Evolutionary conservation across 129 eudicot species (phyloP).

Genomic region (Gnaphalium uliginosum): DNA sequence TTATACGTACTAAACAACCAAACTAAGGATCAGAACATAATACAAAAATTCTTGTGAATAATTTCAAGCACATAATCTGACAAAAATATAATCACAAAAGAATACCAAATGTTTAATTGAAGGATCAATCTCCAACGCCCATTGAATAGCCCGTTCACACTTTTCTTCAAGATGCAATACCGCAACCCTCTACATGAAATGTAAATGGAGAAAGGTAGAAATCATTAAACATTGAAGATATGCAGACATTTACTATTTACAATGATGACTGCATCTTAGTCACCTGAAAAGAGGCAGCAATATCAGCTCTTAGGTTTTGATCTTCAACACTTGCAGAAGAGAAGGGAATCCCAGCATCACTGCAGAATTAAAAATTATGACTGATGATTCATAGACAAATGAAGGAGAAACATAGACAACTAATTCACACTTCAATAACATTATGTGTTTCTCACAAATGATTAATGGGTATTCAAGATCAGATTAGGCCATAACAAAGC

Average conservation of each 20-base stretch:
- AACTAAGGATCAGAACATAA: slow-evolving; percentile 4
- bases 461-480: not conserved
- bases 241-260: not conserved
- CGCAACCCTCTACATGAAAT: slow-evolving; percentile 70
- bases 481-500: not conserved
- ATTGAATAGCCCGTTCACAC: slow-evolving; percentile 88
- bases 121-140: slow-evolving; percentile 94
- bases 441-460: not conserved
- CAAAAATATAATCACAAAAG: not conserved
- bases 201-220: not conserved
- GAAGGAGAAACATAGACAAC: slow-evolving; percentile 12
- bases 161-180: slow-evolving; percentile 89
- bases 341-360: slow-evolving; percentile 65
- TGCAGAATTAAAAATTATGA: slow-evolving; percentile 33
- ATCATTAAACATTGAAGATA: not conserved
- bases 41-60: not conserved
- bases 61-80: not conserved
- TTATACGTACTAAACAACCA: slow-evolving; percentile 16
- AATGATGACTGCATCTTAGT: slow-evolving; percentile 16
- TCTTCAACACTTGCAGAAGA: slow-evolving; percentile 73
- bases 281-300: slow-evolving; percentile 90
- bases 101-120: slow-evolving; percentile 75
- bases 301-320: slow-evolving; percentile 57
- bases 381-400: slow-evolving; percentile 3
- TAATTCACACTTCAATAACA: not conserved